Base-by-base conservation (phyloP, 441 rosid genomes). In the Erodium texanum region DNA sequence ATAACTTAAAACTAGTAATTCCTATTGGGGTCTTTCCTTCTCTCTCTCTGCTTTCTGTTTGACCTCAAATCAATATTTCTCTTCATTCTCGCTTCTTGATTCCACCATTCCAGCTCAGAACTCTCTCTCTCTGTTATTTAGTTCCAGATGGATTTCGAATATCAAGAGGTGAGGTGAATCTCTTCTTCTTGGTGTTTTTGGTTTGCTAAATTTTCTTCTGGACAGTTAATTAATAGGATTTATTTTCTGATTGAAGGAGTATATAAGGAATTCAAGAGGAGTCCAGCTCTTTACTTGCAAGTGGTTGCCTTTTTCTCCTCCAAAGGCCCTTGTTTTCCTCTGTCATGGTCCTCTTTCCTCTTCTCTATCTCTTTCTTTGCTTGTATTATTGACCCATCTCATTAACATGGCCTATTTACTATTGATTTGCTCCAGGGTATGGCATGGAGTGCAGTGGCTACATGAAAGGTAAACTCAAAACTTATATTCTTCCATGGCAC, bases 391-490 rank as follows among this genome's bases (percentile, higher is more conserved):
- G 36, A 32, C 36, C 5, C 52, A 27, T 6, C 19, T 63, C 5
- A 38, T 75, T 3, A 1, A 0, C 5, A 1, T 69, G 29, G 71
- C 54, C 11, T 50, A 70, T 56, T 71, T 52, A 76, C 23, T 58
- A 34, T 74, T 66, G 61, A 78, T 74, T 81, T 38, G 19, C 32
- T 73, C 82, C 89, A 94, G 98, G 99, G 11, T 94, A 94, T 74
- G 99, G 96, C 71, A 82, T 92, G 97, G 97, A 94, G 72, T 92
- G 99, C 85, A 85, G 98, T 68, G 76, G 77, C 65, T 94, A 81
- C 97, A 92, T 94, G 99, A 87, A 74, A 86, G 99, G 99, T 94
- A 85, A 50, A n/a, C 5, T 3, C 1, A 3, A 32, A 3, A 32
- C 36, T 0, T 1, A 3, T 7, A 32, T 1, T 1, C 5, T 4